Evolutionary conservation across 305 asterid genomes (phyloP).

Genomic region (Vinca major): DNA sequence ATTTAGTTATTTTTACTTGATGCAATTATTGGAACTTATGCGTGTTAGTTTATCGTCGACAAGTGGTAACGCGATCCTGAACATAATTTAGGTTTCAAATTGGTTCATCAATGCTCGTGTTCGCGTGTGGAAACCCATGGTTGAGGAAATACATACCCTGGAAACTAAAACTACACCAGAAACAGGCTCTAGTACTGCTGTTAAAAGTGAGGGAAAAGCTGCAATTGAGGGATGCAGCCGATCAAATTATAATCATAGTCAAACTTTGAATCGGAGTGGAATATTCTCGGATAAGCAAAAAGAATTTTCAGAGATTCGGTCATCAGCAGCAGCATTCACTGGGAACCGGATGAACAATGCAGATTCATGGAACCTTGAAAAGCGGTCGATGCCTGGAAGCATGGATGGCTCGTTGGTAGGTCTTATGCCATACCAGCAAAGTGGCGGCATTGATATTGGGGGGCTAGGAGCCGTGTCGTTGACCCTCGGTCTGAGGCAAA

Average conservation of each 20-base stretch:
- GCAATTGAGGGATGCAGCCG: slow-evolving; percentile 6
- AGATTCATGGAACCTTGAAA: slow-evolving; percentile 41
- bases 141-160: slow-evolving; percentile 71
- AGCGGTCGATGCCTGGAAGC: slow-evolving; percentile 34
- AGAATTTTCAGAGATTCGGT: slow-evolving; percentile 11
- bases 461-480: slow-evolving; percentile 32
- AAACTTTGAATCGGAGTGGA: slow-evolving; percentile 13
- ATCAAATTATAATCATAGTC: no score
- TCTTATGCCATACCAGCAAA: slow-evolving; percentile 33
- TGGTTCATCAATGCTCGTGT: slow-evolving; percentile 87
- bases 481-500: slow-evolving; percentile 62
- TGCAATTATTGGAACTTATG: no score
- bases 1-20: no score
- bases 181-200: slow-evolving; percentile 11
- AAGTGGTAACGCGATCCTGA: neutral
- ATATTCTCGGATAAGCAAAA: slow-evolving; percentile 20
- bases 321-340: slow-evolving; percentile 12
- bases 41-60: no score
- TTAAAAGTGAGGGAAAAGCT: slow-evolving; percentile 13
- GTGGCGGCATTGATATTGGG: slow-evolving; percentile 33
- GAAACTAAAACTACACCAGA: slow-evolving; percentile 47
- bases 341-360: slow-evolving; percentile 16
- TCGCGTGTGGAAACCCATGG: slow-evolving; percentile 89
- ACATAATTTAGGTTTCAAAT: slow-evolving; percentile 50
- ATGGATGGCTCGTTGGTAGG: slow-evolving; percentile 37